Evolutionary conservation across 2,329 filamentous ascomycete genomes (phyloP).

Genomic region (Rhinocladiella similis): DNA sequence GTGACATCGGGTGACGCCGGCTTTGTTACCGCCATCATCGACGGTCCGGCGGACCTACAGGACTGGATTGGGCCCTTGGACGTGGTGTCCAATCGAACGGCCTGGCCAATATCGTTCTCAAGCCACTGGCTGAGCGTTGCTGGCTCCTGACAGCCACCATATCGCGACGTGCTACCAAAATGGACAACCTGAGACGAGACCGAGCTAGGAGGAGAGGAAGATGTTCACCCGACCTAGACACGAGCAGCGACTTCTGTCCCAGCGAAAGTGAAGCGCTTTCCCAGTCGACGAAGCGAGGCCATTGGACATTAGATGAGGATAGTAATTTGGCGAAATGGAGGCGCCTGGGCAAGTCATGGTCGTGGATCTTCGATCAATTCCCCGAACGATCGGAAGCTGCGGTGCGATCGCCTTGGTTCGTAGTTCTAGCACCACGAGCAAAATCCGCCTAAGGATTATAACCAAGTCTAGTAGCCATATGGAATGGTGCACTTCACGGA

Average conservation of each 20-base stretch:
- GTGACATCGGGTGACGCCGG: background rate
- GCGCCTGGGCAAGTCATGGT: background rate
- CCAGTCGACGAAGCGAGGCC: background rate
- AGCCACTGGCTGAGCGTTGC: background rate
- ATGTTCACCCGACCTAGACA: background rate
- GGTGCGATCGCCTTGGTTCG: slow-evolving; percentile 1
- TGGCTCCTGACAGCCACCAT: background rate
- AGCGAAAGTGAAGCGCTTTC: background rate
- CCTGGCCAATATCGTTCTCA: background rate
- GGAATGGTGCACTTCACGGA: background rate
- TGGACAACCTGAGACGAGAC: background rate
- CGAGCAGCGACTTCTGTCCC: background rate
- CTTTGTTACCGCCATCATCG: background rate
- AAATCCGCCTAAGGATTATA: background rate
- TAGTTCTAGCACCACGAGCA: background rate
- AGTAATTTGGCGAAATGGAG: background rate
- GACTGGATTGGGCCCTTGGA: background rate
- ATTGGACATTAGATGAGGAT: background rate
- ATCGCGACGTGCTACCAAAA: background rate
- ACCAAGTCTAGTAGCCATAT: background rate
- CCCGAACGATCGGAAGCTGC: background rate
- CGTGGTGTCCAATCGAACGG: background rate
- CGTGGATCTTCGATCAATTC: background rate
- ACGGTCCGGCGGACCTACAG: background rate
- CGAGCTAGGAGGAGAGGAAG: background rate